phyloP scores from a whole-genome alignment of 441 rosid genomes.

The Gossypium gossypioides region DNA sequence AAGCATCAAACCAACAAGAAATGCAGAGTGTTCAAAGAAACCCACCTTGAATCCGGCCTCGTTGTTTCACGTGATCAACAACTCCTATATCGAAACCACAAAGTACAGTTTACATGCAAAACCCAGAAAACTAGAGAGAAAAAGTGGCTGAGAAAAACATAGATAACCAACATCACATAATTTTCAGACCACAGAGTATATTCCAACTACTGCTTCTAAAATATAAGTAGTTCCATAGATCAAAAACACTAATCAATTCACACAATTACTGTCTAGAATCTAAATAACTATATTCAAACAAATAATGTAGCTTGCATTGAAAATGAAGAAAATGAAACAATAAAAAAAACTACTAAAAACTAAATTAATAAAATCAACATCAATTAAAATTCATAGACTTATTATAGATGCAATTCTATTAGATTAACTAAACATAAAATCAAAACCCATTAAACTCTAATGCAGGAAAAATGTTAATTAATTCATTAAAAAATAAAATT shows the following conservation, averaged over 20 bases:
- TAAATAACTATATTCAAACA: background rate
- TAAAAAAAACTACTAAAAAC: background rate
- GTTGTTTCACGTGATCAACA: conserved; percentile 16
- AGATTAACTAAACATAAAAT: background rate
- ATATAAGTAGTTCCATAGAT: background rate
- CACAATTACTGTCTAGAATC: background rate
- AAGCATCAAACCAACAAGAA: background rate
- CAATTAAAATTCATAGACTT: background rate
- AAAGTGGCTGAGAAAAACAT: background rate
- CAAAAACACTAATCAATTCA: background rate
- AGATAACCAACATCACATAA: background rate
- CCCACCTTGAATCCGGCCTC: conserved; percentile 22
- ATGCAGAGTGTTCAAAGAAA: background rate
- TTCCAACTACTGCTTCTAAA: background rate
- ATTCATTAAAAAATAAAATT: background rate
- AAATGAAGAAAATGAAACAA: background rate
- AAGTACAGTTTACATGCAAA: background rate
- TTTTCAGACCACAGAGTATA: background rate
- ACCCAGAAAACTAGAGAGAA: background rate
- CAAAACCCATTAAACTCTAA: background rate
- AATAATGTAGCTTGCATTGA: background rate
- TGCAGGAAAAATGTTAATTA: background rate
- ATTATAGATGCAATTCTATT: background rate
- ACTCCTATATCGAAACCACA: background rate
- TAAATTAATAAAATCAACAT: background rate